Base-by-base conservation (phyloP, 768 basidiomycete species). In the Leccinum boreale region DNA sequence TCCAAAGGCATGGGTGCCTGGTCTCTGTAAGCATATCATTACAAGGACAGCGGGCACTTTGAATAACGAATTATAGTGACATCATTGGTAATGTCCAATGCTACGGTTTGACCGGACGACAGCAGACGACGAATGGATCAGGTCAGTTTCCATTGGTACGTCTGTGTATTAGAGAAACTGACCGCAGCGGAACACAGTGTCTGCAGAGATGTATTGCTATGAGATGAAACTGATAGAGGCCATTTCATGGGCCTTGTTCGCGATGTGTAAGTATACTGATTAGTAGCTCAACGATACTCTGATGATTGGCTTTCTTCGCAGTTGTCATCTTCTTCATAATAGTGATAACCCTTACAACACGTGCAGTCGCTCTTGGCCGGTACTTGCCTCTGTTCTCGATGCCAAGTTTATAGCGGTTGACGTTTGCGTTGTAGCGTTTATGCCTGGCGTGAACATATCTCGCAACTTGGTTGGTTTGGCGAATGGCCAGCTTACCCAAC, bases 151-250 rank as follows among this genome's bases (percentile, higher is more conserved):
- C 1, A 48, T 46, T 50, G 23, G 28, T 45, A 15, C 45, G 5
- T 12, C 21, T 23, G n/a, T 31, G 8, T 50, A 33, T 17, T 19
- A 46, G 44, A 53, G 14, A 50, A 29, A 46, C 57, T 59, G 59
- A 62, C 49, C 29, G 5, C 52, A 28, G 47, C 10, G n/a, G 54
- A 45, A 39, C n/a, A 8, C 53, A 91, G 90, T 82, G 56, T 80
- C 81, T 52, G 71, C 73, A 8, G 75, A 76, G 62, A 69, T 74
- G 26, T 91, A 80, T 62, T 92, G 90, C 69, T 87, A 89, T 69
- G 82, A 90, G 67, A 88, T 91, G 86, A 89, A 87, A 71, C 85
- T 85, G 48, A 78, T 90, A 33, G 82, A 90, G 62, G 89, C 87
- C 2, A 82, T 92, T 68, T 90, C 90, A 0, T 92, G 90, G 90